phyloP scores from a whole-genome alignment of 2,329 filamentous ascomycete species.

The Mycogone perniciosa region DNA sequence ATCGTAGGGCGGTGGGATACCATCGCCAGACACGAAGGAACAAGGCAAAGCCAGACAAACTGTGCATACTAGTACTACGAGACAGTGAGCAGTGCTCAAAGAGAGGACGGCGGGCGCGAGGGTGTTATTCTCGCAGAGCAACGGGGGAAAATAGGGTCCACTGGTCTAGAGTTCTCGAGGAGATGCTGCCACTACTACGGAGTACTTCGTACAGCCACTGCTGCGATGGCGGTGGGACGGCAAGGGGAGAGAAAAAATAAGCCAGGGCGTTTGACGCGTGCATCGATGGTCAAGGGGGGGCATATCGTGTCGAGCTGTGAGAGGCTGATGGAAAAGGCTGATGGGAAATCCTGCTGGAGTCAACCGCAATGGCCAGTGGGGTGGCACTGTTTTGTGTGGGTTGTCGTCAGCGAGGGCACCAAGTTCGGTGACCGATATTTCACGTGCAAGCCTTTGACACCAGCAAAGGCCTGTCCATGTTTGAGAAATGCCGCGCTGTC shows the following conservation, averaged over 20 bases:
- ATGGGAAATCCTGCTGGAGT: conserved; percentile 17
- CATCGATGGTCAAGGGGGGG: conserved; percentile 3
- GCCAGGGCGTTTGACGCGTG: conserved; percentile 6
- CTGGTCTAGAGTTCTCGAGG: no score
- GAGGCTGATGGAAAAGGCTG: conserved; percentile 20
- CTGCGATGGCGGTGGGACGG: background rate
- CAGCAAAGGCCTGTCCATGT: background rate
- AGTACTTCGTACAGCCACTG: no score
- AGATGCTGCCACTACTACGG: no score
- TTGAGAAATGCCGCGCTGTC: no score
- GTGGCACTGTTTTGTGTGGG: background rate
- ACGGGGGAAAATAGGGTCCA: background rate
- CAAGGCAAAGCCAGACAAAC: no score
- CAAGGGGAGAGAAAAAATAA: conserved; percentile 5
- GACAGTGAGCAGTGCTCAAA: no score
- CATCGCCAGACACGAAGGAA: no score
- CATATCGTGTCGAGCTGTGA: conserved; percentile 29
- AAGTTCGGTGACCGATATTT: background rate
- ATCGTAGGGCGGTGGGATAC: no score
- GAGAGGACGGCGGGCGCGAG: no score
- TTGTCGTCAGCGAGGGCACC: background rate
- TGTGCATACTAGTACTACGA: no score
- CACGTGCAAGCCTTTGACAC: background rate
- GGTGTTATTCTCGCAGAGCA: background rate
- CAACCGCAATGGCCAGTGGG: conserved; percentile 1